A percentile compares a stretch with the other conserved stretches of the same genome.
phyloP scores from a whole-genome alignment of 345 rosid species.

The Theobroma cacao region DNA sequence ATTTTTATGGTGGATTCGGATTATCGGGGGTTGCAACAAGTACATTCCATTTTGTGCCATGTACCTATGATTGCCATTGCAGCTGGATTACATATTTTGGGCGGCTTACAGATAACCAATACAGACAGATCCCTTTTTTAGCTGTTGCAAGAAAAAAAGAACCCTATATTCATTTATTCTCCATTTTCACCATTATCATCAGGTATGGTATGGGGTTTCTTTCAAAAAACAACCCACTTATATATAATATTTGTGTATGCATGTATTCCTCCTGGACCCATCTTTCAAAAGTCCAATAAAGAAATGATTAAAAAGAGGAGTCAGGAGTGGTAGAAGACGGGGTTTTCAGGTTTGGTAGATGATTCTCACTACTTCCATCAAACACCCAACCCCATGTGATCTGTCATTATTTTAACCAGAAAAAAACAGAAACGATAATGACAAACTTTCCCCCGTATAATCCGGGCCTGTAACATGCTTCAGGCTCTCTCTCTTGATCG shows the following conservation, averaged over 20 bases:
- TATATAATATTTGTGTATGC: not conserved
- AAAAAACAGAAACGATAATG: constrained; percentile 14
- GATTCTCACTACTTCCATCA: constrained; percentile 22
- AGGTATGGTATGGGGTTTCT: constrained; percentile 46
- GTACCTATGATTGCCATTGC: constrained; percentile 27
- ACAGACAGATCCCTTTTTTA: constrained; percentile 15
- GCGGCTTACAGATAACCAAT: constrained; percentile 8
- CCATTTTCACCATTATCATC: constrained; percentile 7
- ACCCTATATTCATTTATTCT: not conserved
- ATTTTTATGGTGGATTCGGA: constrained; percentile 25
- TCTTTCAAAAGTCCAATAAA: not conserved
- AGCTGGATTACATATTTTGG: not conserved
- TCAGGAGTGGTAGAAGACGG: constrained; percentile 16
- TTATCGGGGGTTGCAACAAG: constrained; percentile 24
- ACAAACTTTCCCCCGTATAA: constrained; percentile 23
- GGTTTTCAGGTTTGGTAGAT: constrained; percentile 27
- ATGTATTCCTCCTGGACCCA: constrained; percentile 18
- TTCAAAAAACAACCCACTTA: constrained; percentile 25
- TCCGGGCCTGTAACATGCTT: constrained; percentile 25
- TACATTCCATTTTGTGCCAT: constrained; percentile 18
- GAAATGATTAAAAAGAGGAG: not conserved
- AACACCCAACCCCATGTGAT: constrained; percentile 34
- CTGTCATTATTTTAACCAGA: constrained; percentile 15
- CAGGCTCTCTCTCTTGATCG: not conserved
- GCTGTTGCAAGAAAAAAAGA: constrained; percentile 12